phyloP scores from a whole-genome alignment of 176 grass and related monocot genomes.

The Thalia dealbata region DNA sequence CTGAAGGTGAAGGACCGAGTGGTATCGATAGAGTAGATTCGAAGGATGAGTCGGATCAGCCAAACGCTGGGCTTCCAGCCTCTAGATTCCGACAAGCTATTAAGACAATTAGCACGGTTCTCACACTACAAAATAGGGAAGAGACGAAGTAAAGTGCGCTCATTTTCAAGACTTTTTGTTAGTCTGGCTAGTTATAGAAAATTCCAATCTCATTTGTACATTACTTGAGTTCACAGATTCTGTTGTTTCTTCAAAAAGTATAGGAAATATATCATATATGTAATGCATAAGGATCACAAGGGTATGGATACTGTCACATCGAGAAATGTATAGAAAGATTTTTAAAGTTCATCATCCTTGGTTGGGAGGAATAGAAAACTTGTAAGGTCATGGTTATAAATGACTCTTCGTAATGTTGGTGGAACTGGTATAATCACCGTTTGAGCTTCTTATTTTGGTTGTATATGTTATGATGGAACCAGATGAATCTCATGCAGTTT shows the following conservation, averaged over 20 bases:
- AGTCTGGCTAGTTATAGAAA: not conserved
- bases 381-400: too few species aligned
- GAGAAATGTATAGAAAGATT: not conserved
- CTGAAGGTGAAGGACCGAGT: conserved; percentile 12
- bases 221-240: not conserved
- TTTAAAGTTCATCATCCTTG: too few species aligned
- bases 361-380: too few species aligned
- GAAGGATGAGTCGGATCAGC: conserved; percentile 31
- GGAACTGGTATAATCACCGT: too few species aligned
- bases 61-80: conserved; percentile 35
- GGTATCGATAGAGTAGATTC: conserved; percentile 25
- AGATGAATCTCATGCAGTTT: too few species aligned
- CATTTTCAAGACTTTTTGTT: not conserved
- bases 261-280: not conserved
- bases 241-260: not conserved
- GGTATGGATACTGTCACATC: not conserved
- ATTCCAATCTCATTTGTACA: not conserved
- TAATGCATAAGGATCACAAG: too few species aligned
- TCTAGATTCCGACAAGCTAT: conserved; percentile 27
- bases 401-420: too few species aligned
- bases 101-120: conserved; percentile 27
- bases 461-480: too few species aligned
- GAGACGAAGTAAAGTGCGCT: not conserved
- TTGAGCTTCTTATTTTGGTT: too few species aligned
- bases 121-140: conserved; percentile 34